Conservation (phyloP, 371 early-diverging fungal species). For the Lichtheimia ornata region DNA sequence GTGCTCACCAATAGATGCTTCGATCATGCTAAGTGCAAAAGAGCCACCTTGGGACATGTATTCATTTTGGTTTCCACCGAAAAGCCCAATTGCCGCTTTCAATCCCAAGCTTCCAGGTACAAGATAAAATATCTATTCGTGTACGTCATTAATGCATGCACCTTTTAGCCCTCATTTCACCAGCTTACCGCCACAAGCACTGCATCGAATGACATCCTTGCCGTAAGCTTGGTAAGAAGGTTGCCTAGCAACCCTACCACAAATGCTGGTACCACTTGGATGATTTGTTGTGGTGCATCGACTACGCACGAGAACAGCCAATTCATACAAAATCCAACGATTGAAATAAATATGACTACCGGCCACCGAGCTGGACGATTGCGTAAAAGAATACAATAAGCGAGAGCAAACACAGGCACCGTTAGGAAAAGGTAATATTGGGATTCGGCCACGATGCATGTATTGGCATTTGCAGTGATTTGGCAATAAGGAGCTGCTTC, state of each 20-base stretch:
- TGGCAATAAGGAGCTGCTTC: conserved; percentile 20
- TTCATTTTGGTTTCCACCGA: conserved; percentile 30
- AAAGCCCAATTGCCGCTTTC: conserved; percentile 49
- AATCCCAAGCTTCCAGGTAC: conserved; percentile 63
- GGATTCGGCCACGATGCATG: conserved; percentile 28
- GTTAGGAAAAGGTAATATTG: conserved; percentile 40
- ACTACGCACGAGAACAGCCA: conserved; percentile 40
- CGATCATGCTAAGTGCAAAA: conserved; percentile 52
- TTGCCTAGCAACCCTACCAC: conserved; percentile 31
- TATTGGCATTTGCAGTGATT: conserved; percentile 22
- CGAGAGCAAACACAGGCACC: conserved; percentile 47
- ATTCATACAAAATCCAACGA: conserved; percentile 37
- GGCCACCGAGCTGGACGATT: conserved; percentile 39
- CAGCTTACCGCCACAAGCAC: conserved; percentile 49
- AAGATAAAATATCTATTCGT: conserved; percentile 40
- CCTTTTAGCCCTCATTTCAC: no score
- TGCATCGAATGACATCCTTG: conserved; percentile 57
- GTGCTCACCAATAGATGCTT: conserved; percentile 26
- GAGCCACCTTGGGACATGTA: conserved; percentile 38
- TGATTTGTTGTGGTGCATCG: conserved; percentile 46
- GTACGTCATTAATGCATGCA: not conserved
- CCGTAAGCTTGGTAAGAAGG: conserved; percentile 45
- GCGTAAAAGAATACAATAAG: conserved; percentile 40
- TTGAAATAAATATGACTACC: conserved; percentile 7
- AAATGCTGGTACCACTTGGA: conserved; percentile 20